Evolutionary conservation across 1,284 basidiomycete genomes (phyloP), one percentile per base, ranked within the genome.

Genomic region (Agaricales sp.): DNA sequence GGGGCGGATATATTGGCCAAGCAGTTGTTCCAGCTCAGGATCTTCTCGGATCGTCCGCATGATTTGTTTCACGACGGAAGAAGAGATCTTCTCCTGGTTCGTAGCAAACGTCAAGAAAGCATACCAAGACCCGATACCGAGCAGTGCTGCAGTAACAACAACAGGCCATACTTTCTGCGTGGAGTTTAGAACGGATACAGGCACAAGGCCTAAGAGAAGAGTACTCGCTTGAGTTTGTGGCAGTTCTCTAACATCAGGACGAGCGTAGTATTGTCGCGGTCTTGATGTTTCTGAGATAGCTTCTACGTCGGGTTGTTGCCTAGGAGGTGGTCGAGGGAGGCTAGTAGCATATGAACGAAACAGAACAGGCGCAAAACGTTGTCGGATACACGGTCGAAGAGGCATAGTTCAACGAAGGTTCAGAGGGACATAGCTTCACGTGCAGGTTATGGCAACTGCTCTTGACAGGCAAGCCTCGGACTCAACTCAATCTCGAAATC

Each of bases 21-120:
- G 63, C 1, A 68, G 64, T 23, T 72, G 74, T 43, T 64, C 65
- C 51, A 86, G 56, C 50, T 71, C 69, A 8, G 66, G 56, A 52
- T 75, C 73, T 14, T 73, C 71, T 50, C 75, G 72, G 23, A 86
- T 62, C 8, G 76, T 76, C 46, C 73, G 70, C 61, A 84, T 63
- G 48, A 88, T 69, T 53, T 78, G 80, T 47, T 77, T 75, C 51
- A 83, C 77, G 43, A 87, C 78, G 3, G 86, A 88, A 55, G 78
- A 82, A n/a, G 83, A 77, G 20, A 87, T 69, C 56, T 79, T 81
- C 60, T 89, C 87, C 59, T 85, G 78, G 65, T 88, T 89, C 51
- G 80, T 81, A 6, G 78, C 78, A 55, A 77, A 80, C 22, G 73
- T 69, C 54, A 87, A 70, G 62, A 89, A 89, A 2, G 67, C 70